Conservation (phyloP, 306 rosid genomes). For the Gleditsia sinensis region DNA sequence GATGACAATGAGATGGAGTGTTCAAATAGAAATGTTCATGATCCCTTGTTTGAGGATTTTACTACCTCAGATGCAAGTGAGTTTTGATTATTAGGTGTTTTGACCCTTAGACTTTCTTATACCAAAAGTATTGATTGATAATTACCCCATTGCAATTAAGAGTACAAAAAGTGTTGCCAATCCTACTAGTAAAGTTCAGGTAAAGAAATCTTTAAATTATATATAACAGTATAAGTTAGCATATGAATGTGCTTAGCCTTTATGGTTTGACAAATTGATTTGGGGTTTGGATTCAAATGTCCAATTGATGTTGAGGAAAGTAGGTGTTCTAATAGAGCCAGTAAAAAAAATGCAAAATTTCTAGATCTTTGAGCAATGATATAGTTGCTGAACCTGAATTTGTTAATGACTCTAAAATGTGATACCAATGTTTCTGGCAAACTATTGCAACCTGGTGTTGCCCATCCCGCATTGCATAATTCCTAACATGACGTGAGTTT, state of each 20-base stretch:
- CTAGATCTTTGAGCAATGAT: constrained; percentile 56
- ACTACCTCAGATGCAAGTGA: constrained; percentile 58
- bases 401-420: constrained; percentile 61
- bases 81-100: constrained; percentile 43
- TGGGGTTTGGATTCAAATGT: constrained; percentile 48
- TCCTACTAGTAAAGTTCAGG: constrained; percentile 55
- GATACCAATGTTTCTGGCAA: constrained; percentile 50
- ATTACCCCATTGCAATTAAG: constrained; percentile 56
- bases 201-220: constrained; percentile 33
- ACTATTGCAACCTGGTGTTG: constrained; percentile 39
- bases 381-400: constrained; percentile 40
- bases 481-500: constrained; percentile 67
- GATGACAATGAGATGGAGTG: constrained; percentile 50
- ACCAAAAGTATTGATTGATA: constrained; percentile 35
- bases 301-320: constrained; percentile 65
- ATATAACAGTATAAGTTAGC: constrained; percentile 23
- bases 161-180: constrained; percentile 33
- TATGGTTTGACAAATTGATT: constrained; percentile 55
- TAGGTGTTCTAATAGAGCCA: constrained; percentile 41
- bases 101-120: constrained; percentile 26
- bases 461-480: constrained; percentile 39
- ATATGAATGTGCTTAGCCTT: constrained; percentile 30
- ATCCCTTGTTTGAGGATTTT: constrained; percentile 44
- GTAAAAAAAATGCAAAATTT: constrained; percentile 45
- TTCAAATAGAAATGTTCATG: constrained; percentile 45